Evolutionary conservation across 176 grass and related monocot genomes (phyloP), one percentile per base, ranked within the genome.

Genomic region (Dendrocalamus sinicus): DNA sequence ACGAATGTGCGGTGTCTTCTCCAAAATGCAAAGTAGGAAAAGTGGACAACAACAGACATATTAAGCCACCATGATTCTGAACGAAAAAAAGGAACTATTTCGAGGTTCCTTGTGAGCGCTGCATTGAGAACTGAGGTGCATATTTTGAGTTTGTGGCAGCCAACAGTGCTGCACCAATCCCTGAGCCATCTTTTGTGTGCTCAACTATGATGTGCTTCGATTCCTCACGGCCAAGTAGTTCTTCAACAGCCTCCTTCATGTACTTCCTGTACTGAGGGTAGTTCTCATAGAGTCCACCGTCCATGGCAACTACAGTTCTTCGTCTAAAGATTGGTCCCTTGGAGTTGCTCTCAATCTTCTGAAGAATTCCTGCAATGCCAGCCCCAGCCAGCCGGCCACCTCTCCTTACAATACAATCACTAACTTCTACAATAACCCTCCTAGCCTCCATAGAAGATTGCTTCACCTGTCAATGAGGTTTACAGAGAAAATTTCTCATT

Each of bases 311-410:
- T 19, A 65, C 80, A 1, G 79, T 87, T 41, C 87, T 80, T 72
- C 44, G 82, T 43, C 80, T 53, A 10, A 86, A 77, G 3, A 86
- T 44, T 4, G 44, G 57, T 12, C 81, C 89, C 55, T 30, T 39
- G 8, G 84, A 84, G 17, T 92, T 80, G 7, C 75, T 44, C 84
- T 89, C 84, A 64, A 92, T 70, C 70, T 92, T 92, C 62, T 84
- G 87, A 77, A 92, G 84, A 83, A 92, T 91, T 16, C 89, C 80
- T 5, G 65, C 87, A 80, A 92, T 77, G 32, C 84, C 87, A 9
- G 87, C 91, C 1, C 91, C 87, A 7, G 84, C 87, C 60, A 81
- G 51, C 53, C 91, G 64, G 12, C 80, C 62, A 0, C 89, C 89
- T 81, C 85, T 75, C 70, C 80, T 91, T 9, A 88, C 71, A 46